Conservation (phyloP, 768 basidiomycete species). For the Lyophyllum semitale region DNA sequence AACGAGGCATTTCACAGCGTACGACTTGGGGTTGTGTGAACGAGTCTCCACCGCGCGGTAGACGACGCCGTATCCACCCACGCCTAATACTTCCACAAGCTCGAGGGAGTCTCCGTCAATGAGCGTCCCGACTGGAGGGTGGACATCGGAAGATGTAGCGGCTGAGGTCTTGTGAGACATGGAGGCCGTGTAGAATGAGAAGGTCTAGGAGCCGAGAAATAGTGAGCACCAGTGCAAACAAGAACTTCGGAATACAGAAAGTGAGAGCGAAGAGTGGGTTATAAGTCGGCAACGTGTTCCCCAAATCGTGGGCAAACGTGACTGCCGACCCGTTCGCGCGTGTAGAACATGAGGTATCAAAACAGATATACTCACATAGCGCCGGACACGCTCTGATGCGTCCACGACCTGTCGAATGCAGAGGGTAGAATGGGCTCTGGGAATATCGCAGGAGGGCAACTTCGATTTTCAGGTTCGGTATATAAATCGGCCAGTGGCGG, state of each 20-base stretch:
- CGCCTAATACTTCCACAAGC: conserved; percentile 85
- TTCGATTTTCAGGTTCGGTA: conserved; percentile 7
- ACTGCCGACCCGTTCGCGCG: conserved; percentile 52
- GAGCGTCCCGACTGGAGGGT: conserved; percentile 70
- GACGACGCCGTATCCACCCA: conserved; percentile 95
- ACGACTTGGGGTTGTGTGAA: conserved; percentile 57
- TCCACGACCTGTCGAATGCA: conserved; percentile 23
- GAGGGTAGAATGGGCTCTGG: conserved; percentile 4
- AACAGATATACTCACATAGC: conserved; percentile 44
- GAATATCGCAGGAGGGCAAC: not conserved
- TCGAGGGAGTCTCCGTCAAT: conserved; percentile 85
- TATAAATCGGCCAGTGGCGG: not conserved
- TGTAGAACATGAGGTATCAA: conserved; percentile 80
- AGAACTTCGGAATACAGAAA: conserved; percentile 42
- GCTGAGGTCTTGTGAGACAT: conserved; percentile 65
- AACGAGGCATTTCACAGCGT: conserved; percentile 91
- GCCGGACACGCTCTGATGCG: conserved; percentile 43
- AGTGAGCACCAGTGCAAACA: conserved; percentile 51
- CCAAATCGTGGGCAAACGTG: conserved; percentile 34
- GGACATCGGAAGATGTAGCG: conserved; percentile 71
- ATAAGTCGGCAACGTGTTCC: conserved; percentile 20
- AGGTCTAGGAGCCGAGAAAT: conserved; percentile 23
- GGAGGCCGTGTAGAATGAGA: conserved; percentile 27
- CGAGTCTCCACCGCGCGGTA: conserved; percentile 80
- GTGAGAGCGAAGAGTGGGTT: conserved; percentile 21